Evolutionary conservation across 352 stramenopile genomes (phyloP).

Genomic region (Thraustochytrium sp.): DNA sequence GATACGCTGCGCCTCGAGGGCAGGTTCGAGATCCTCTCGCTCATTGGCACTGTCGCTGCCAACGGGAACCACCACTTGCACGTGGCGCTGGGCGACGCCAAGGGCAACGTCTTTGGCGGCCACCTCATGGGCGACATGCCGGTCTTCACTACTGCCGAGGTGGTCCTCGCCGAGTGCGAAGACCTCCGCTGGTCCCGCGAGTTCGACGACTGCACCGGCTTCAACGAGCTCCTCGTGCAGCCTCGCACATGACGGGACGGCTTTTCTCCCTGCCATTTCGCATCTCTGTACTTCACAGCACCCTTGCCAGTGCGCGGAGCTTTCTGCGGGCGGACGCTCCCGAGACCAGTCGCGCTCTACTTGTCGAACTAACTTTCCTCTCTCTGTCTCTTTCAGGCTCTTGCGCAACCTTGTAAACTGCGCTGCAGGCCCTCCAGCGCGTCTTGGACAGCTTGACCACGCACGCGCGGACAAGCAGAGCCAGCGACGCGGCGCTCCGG

Average conservation of each 20-base stretch:
- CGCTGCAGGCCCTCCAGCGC: too few species aligned
- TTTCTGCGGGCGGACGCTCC: too few species aligned
- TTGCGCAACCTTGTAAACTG: too few species aligned
- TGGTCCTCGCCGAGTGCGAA: conserved; percentile 23
- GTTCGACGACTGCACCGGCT: conserved; percentile 4
- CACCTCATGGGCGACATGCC: conserved; percentile 31
- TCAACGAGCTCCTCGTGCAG: conserved; percentile 7
- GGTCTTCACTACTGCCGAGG: conserved; percentile 29
- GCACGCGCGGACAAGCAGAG: too few species aligned
- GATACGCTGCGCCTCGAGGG: neutral
- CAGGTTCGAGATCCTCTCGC: neutral
- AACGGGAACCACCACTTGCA: conserved; percentile 9
- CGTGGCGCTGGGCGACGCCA: neutral
- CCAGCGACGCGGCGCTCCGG: too few species aligned
- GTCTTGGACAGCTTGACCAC: too few species aligned
- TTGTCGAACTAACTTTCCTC: too few species aligned
- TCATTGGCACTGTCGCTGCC: neutral
- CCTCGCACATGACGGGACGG: neutral
- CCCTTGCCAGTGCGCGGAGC: too few species aligned
- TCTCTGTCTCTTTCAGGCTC: too few species aligned
- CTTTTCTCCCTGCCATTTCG: neutral
- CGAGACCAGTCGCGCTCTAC: too few species aligned
- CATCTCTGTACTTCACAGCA: too few species aligned
- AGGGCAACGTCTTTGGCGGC: conserved; percentile 26
- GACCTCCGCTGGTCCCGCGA: neutral